Evolutionary conservation across 305 asterid genomes (phyloP).

Genomic region (Stenogyne calaminthoides): DNA sequence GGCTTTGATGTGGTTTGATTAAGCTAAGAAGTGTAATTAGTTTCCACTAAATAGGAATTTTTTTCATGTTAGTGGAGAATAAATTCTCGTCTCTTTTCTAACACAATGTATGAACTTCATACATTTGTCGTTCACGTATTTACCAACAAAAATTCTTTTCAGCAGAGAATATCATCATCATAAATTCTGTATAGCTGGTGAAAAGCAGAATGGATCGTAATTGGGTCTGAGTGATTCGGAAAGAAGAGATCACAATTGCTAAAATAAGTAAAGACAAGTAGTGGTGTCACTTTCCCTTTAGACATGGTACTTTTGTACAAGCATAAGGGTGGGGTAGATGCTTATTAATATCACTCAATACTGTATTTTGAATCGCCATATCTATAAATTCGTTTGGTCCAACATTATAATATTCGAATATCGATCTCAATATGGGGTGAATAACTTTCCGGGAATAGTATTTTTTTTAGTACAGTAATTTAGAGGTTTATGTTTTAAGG

Average conservation of each 20-base stretch:
- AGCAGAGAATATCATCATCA: background rate
- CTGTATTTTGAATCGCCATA: too few species aligned
- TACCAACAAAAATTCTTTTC: background rate
- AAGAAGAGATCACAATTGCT: background rate
- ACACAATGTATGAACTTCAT: background rate
- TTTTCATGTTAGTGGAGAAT: constrained; percentile 19
- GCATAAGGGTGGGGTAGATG: background rate
- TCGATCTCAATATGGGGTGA: background rate
- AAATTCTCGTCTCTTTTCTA: background rate
- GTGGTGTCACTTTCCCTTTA: background rate
- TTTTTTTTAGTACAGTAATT: too few species aligned
- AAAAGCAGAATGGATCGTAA: background rate
- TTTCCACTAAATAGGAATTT: background rate
- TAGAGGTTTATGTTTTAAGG: too few species aligned
- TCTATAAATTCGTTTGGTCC: too few species aligned
- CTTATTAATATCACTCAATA: background rate
- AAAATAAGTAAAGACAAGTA: background rate
- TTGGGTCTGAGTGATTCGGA: background rate
- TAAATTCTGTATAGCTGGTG: constrained; percentile 1
- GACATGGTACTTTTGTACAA: background rate
- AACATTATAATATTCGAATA: too few species aligned
- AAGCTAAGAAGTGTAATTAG: background rate
- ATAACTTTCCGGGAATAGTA: background rate
- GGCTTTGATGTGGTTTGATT: background rate
- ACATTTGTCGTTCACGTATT: background rate